A percentile compares a stretch with the other conserved stretches of the same genome.
Evolutionary conservation across 768 basidiomycete genomes (phyloP).

Genomic region (Lepiota brunneoincarnata): DNA sequence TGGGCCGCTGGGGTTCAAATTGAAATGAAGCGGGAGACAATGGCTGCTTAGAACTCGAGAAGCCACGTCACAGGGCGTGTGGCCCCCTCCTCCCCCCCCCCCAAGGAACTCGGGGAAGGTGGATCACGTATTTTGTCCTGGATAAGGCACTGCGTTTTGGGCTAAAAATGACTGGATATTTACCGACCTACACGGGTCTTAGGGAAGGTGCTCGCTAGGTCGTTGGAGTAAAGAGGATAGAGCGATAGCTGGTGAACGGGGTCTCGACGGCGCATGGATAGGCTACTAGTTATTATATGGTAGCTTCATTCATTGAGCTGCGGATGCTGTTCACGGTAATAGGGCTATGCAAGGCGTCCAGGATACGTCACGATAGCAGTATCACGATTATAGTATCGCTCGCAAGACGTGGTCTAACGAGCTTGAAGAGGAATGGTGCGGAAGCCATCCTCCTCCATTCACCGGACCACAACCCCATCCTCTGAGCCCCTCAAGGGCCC

Average conservation of each 20-base stretch:
- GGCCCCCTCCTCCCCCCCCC: background rate
- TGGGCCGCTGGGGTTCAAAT: background rate
- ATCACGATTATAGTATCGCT: no score
- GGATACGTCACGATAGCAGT: no score
- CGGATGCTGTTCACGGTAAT: background rate
- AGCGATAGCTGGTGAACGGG: no score
- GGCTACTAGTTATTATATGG: background rate
- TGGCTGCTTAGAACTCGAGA: background rate
- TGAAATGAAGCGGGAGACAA: background rate
- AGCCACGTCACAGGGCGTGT: slow-evolving; percentile 4
- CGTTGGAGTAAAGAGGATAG: no score
- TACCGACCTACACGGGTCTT: slow-evolving; percentile 11
- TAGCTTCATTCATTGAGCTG: background rate
- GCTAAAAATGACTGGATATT: background rate
- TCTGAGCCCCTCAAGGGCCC: no score
- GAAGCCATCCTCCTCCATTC: no score
- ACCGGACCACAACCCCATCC: no score
- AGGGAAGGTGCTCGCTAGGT: background rate
- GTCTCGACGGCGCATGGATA: background rate
- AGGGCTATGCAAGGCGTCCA: no score
- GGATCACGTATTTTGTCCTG: background rate
- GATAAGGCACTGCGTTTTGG: background rate
- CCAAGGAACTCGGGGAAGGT: background rate
- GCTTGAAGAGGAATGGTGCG: no score
- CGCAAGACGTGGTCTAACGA: no score